These are phyloP conservation scores for Myochromella boudieri DNA, from an alignment of 768 basidiomycete species.

Conservation along the genomic window DNA sequence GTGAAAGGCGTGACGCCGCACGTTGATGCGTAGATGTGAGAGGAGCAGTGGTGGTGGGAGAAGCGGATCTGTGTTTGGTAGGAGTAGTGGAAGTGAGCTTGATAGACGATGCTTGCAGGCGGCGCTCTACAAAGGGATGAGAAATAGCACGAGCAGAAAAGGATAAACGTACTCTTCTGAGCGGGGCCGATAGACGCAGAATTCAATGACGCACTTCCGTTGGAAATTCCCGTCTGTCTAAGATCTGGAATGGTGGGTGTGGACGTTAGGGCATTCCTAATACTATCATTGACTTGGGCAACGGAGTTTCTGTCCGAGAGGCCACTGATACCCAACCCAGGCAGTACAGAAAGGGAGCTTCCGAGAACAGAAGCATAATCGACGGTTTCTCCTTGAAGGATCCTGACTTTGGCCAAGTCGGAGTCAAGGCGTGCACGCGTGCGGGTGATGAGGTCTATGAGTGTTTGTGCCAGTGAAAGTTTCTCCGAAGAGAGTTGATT, in stretches of 20 bases:
- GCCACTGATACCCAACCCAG: constrained; percentile 6
- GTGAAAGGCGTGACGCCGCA: constrained; percentile 45
- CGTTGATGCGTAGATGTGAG: constrained; percentile 30
- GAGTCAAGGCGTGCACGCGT: constrained; percentile 50
- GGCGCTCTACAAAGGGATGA: constrained; percentile 33
- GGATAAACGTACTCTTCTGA: constrained; percentile 38
- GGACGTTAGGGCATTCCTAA: constrained; percentile 37
- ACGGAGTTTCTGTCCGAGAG: constrained; percentile 26
- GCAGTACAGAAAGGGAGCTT: constrained; percentile 9
- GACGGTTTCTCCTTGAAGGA: constrained; percentile 45
- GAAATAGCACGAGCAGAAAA: not conserved
- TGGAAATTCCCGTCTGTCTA: constrained; percentile 21
- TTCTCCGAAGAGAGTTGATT: constrained; percentile 47
- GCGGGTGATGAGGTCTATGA: constrained; percentile 47
- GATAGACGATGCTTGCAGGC: constrained; percentile 38
- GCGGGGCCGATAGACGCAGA: constrained; percentile 28
- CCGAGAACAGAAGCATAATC: constrained; percentile 27
- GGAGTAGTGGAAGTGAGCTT: constrained; percentile 39
- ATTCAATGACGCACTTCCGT: constrained; percentile 16
- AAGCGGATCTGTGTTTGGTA: constrained; percentile 42
- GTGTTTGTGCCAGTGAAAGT: constrained; percentile 41
- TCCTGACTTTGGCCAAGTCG: constrained; percentile 46
- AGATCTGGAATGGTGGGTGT: constrained; percentile 30
- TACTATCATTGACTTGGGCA: constrained; percentile 41
- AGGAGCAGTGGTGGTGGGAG: constrained; percentile 36